Base-by-base conservation (phyloP, 2,329 filamentous ascomycete genomes). In the Penicillium sclerotigenum region DNA sequence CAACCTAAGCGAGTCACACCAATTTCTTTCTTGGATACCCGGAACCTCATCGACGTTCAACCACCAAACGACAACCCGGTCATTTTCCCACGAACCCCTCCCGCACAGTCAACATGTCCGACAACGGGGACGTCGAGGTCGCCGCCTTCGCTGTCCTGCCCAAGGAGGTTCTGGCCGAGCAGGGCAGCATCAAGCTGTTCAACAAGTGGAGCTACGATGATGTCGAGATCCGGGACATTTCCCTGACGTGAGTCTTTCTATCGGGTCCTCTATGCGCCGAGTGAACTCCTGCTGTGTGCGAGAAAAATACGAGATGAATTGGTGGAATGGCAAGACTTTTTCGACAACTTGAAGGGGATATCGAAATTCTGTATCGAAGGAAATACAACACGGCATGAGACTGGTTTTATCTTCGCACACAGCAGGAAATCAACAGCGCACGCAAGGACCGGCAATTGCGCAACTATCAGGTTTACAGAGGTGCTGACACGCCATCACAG, bases 201-300 rank as follows among this genome's bases (percentile, higher is more conserved):
- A 95, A 94, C 88, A 96, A 95, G 83, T 96, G 92, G 87, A 87
- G 82, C 82, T 99, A 97, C 83, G 94, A 94, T 79, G 90, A 97
- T 87, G 93, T 99, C 77, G 94, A 99, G 86, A 94, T 99, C 81
- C 88, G 93, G 80, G 94, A 99, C 80, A 97, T 99, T 83, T 99
- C 94, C 75, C 86, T 99, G 83, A 97, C 93, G 94, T 99, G 64
- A 95, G 83, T 90, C 51, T 59, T 54, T 62, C 61, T 61, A 59
- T 54, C 58, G 37, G 47, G 43, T 55, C 51, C 41, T 57, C 61
- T 70, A 67, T 66, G 60, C 67, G 59, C 66, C 62, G 62, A 59
- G 66, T 57, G 52, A 64, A 62, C 58, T 60, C 49, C 57, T 54
- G 58, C 54, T 54, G 59, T 58, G 54, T 52, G 47, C 51, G 47